These are phyloP conservation scores for Conticribra weissflogii DNA, from an alignment of 108 stramenopile genomes.

Conservation along the genomic window DNA sequence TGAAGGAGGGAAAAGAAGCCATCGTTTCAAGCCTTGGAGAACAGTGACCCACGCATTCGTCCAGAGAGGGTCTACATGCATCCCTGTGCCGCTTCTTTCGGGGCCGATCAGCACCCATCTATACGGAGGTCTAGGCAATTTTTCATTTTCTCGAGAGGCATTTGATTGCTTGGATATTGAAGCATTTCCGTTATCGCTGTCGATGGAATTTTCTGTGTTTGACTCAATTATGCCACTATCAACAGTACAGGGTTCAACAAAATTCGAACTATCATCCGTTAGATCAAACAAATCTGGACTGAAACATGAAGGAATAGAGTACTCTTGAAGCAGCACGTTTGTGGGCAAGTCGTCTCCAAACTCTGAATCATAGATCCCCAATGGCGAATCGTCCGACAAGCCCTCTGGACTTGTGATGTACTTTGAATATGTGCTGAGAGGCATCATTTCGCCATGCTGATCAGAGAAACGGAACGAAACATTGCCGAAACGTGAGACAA, in stretches of 20 bases:
- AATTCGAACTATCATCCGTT: conserved; percentile 16
- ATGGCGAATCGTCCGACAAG: conserved; percentile 71
- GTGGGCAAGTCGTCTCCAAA: conserved; percentile 62
- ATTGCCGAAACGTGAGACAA: conserved; percentile 67
- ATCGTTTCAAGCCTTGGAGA: conserved; percentile 77
- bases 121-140: conserved; percentile 65
- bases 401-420: conserved; percentile 68
- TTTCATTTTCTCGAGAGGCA: not conserved
- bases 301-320: conserved; percentile 73
- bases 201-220: conserved; percentile 23
- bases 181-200: conserved; percentile 13
- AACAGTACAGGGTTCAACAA: too few relatives aligned
- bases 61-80: conserved; percentile 86
- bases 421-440: conserved; percentile 67
- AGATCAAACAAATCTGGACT: conserved; percentile 76
- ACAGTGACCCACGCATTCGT: conserved; percentile 89
- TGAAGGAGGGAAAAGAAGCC: conserved; percentile 82
- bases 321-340: conserved; percentile 54
- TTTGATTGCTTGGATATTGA: not conserved
- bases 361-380: conserved; percentile 85
- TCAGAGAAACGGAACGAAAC: conserved; percentile 77
- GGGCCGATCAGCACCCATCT: conserved; percentile 88
- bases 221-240: conserved; percentile 5
- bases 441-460: conserved; percentile 79
- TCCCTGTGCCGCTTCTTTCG: conserved; percentile 77